Base-by-base conservation (phyloP, 2,329 filamentous ascomycete genomes). In the Neurospora sp. region DNA sequence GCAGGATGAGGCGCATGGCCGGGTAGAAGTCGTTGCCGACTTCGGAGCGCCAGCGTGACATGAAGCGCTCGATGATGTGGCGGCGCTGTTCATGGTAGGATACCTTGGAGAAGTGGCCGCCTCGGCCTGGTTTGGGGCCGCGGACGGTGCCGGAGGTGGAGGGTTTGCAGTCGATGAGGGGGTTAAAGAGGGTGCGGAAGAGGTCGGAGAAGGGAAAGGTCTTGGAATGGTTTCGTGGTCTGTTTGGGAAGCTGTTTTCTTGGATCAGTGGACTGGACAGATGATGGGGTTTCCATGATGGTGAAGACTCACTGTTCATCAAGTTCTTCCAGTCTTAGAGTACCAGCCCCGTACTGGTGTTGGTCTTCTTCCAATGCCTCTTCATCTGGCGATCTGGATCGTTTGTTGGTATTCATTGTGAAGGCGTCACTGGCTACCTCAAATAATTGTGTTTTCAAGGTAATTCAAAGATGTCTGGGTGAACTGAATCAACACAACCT, bases 1-100 rank as follows among this genome's bases (percentile, higher is more conserved):
- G 94, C 3, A 97, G 85, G 70, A 98, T 97, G 66, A 99, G 86
- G 23, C 96, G 90, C 79, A 99, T 87, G 1, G 93, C 95, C 0
- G 96, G 96, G 77, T 96, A 98, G 76, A 99, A 92, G 79, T 99
- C 96, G 75, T 93, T 83, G 36, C 96, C 96, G 28, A 97, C 94
- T 72, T 97, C 90, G 70, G 89, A 88, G 46, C 94, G 88, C 96
- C 96, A 99, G 78, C 89, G 86, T 15, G 87, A 86, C 74, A 99
- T 93, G 82, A 97, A 99, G 8, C 90, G 85, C 69, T 94, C 88
- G 73, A 99, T 93, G 74, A 97, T 91, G 75, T 89, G 88, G 0
- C 91, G 87, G 43, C 93, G 89, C 72, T 91, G 87, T 78, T 97
- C 93, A 74, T 95, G 89, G 0, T 93, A 90, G 3, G 89, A 90